Conservation (phyloP, 805 yeast genomes). For the Metschnikowia colocasiae region DNA sequence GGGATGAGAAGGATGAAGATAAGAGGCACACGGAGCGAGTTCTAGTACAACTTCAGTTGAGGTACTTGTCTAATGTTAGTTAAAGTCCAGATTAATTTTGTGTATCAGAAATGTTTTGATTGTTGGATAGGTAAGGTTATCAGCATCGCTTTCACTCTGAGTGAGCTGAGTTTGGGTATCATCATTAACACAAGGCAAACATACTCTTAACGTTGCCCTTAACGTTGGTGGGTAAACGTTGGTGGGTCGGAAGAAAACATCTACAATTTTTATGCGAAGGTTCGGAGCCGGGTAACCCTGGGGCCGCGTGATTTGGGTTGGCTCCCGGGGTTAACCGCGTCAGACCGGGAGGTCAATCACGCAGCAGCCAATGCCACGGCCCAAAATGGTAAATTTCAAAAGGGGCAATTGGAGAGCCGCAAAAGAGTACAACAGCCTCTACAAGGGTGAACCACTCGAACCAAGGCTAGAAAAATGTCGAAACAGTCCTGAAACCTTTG, state of each 20-base stretch:
- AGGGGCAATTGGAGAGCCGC: too few species aligned
- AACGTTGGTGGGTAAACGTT: too few species aligned
- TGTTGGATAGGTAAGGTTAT: constrained; percentile 48
- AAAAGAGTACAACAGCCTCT: too few species aligned
- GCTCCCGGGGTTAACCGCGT: constrained; percentile 2
- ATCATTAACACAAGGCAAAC: constrained; percentile 34
- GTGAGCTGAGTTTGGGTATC: constrained; percentile 59
- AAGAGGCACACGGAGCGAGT: too few species aligned
- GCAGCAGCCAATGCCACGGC: neutral
- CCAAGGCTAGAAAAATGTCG: too few species aligned
- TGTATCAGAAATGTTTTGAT: constrained; percentile 27
- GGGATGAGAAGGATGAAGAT: neutral
- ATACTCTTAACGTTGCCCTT: constrained; percentile 6
- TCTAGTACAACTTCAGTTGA: too few species aligned
- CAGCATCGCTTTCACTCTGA: constrained; percentile 50
- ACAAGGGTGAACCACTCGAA: too few species aligned
- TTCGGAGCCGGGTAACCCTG: neutral
- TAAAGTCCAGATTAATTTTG: constrained; percentile 4
- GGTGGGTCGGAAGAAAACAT: neutral
- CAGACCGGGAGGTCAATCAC: neutral
- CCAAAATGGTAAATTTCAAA: neutral
- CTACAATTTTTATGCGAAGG: neutral
- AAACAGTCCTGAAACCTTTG: too few species aligned
- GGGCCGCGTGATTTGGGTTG: neutral
- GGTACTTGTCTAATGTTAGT: constrained; percentile 12